Conservation (phyloP, 495 filamentous ascomycete genomes). For the Podospora comata region DNA sequence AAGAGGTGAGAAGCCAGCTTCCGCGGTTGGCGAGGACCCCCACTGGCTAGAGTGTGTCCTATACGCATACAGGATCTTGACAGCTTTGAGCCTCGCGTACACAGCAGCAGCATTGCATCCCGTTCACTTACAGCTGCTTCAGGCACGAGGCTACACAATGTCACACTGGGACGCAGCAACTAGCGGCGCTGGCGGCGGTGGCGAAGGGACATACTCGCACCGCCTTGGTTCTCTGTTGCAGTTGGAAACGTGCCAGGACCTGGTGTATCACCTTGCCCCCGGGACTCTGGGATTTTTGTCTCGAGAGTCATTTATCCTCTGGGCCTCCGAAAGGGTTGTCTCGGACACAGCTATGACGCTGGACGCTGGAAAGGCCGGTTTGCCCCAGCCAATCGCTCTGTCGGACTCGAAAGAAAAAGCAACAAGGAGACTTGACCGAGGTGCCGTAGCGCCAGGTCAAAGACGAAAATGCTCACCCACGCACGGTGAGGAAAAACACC, state of each 20-base stretch:
- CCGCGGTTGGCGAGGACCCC: constrained; percentile 2
- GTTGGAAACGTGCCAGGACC: neutral
- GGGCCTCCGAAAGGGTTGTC: neutral
- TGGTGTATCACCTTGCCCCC: neutral
- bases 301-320: neutral
- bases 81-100: neutral
- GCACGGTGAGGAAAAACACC: neutral
- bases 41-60: neutral
- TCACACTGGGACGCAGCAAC: neutral
- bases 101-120: neutral
- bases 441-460: constrained; percentile 8
- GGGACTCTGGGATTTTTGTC: neutral
- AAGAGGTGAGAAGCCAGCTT: neutral
- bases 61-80: neutral
- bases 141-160: neutral
- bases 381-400: constrained; percentile 3
- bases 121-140: neutral
- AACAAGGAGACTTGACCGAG: neutral
- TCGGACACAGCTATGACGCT: neutral
- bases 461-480: neutral
- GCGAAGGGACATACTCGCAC: neutral
- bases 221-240: neutral
- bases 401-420: neutral
- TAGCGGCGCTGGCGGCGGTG: neutral
- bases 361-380: neutral